Evolutionary conservation across 2,329 filamentous ascomycete genomes (phyloP), one percentile per base, ranked within the genome.

Genomic region (Aspergillus aculeatus): DNA sequence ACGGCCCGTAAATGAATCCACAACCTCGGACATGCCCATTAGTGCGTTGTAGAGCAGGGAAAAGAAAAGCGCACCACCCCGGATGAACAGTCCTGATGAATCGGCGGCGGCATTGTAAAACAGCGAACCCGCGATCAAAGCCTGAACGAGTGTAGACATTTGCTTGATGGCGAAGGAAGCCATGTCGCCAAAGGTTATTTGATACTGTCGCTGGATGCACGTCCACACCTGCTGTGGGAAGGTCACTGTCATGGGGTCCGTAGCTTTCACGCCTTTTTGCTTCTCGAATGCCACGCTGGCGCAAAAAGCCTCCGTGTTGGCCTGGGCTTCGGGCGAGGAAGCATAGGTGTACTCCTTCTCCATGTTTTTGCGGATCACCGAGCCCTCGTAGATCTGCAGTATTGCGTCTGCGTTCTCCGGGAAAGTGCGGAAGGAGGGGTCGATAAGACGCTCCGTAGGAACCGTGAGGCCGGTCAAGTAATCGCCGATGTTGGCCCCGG

Each of bases 391-490:
- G 12, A 71, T 26, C 74, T 0, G 72, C 69, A 79, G 73, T 4
- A 89, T 78, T 11, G 61, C 60, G 2, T 73, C 69, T 3, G 78
- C 74, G 21, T 69, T 79, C 38, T 77, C 24, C 5, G 70, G 9
- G 80, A 80, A 62, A 81, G 78, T 26, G 24, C 24, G 24, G 24
- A 26, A 26, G 24, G 24, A 26, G 5, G 24, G 24, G 24, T 26
- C 7, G 24, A 26, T 26, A 26, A 26, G 24, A 26, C 12, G 67
- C 62, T 81, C 80, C 0, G 77, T 80, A 1, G 79, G 78, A n/a
- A 87, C 85, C 1, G 84, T 87, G 14, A 87, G 81, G 64, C 85
- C 85, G 2, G 86, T 89, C 19, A 89, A 71, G 71, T 80, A 90
- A 66, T 90, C 87, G 5, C 85, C 3, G 84, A 64, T 79, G 65